Percentiles rank a stretch among this genome's conserved stretches.
These are phyloP conservation scores for Globisporangium heterothallicum DNA, from an alignment of 352 stramenopile species.

Conservation along the genomic window DNA sequence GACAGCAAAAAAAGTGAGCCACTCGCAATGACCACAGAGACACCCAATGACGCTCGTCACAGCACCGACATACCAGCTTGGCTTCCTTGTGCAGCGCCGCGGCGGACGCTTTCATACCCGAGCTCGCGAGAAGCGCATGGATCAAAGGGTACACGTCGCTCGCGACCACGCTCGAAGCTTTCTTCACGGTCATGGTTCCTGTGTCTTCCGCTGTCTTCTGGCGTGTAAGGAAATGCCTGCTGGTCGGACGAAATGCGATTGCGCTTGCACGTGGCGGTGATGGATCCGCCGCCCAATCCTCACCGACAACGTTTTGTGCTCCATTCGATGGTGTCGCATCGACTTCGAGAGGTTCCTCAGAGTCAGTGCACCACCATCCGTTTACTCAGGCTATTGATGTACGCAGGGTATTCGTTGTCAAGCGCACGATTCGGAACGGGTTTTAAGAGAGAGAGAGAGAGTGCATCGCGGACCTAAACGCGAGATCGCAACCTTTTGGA, in stretches of 20 bases:
- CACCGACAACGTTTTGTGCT: constrained; percentile 12
- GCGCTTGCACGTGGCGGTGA: too few relatives aligned
- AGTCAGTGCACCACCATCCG: background rate
- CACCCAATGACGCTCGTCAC: background rate
- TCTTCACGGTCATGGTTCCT: constrained; percentile 14
- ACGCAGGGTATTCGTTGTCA: background rate
- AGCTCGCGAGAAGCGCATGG: constrained; percentile 51
- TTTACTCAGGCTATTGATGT: background rate
- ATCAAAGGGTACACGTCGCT: constrained; percentile 80
- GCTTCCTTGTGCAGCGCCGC: constrained; percentile 63
- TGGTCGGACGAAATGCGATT: too few relatives aligned
- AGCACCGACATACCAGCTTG: constrained; percentile 40
- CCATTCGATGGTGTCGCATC: constrained; percentile 13
- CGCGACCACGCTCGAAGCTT: constrained; percentile 28
- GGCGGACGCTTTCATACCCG: constrained; percentile 71
- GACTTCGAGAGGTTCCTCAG: background rate
- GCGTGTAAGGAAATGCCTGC: background rate
- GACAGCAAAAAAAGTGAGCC: too few relatives aligned
- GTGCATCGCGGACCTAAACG: too few relatives aligned
- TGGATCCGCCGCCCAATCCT: background rate
- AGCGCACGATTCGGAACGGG: too few relatives aligned
- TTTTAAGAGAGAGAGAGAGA: background rate
- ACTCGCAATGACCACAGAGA: constrained; percentile 5
- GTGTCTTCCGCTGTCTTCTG: background rate
- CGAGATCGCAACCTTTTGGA: too few relatives aligned